Base-by-base conservation (phyloP, 306 rosid genomes). In the Prunus mume region DNA sequence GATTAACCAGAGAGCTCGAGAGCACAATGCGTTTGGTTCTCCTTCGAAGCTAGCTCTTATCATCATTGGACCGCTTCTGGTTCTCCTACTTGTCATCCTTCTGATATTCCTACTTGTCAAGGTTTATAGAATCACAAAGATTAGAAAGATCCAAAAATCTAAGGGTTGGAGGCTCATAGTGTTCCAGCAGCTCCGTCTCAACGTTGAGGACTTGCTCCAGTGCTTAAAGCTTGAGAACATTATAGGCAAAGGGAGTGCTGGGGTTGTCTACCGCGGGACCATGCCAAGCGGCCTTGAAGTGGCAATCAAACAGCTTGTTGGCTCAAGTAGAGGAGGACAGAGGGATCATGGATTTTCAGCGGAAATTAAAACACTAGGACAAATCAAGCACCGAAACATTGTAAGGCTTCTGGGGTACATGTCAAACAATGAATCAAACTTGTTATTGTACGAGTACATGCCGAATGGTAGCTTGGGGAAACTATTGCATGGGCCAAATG, bases 311-410 rank as follows among this genome's bases (percentile, higher is more conserved):
- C 78, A 88, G 11, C 66, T 93, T 38, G 43, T 38, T 38, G 43
- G 43, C 43, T 38, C 43, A 38, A 1, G 88, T 84, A 0, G 90
- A 93, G 0, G 78, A 82, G 15, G 91, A 91, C 2, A 83, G 80
- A 13, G 93, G 93, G 97, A 93, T 51, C 91, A 89, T 61, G 98
- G 98, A 0, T 93, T 93, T 73, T 86, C 82, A 2, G 98, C 98
- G 1, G 98, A 93, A 81, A 91, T 93, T 6, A 83, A 84, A 17
- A 93, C 98, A 0, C 52, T 93, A 1, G 97, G 98, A 4, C 88
- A 80, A 46, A 93, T 93, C 47, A 70, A 91, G 65, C 98, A 93
- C 85, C 68, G 98, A 24, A 84, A 91, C 52, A 93, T 93, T 4
- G 93, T 93, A 72, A 77, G 91, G 84, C 86, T 93, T 34, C 46